Evolutionary conservation across 2,329 filamentous ascomycete species (phyloP).

Genomic region (Talaromyces sp.): DNA sequence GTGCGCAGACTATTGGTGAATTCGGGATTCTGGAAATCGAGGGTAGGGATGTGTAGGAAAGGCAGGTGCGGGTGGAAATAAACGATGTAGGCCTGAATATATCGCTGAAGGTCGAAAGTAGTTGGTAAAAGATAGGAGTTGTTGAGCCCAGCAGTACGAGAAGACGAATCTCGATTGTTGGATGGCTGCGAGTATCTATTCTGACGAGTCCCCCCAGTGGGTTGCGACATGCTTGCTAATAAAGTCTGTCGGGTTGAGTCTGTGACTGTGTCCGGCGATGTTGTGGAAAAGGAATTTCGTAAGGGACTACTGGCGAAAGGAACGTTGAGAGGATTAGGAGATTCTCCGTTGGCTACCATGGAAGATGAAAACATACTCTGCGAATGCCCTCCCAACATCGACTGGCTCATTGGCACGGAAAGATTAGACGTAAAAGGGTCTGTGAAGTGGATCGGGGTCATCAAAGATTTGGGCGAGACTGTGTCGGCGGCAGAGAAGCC

Average conservation of each 20-base stretch:
- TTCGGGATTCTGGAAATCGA: conserved; percentile 79
- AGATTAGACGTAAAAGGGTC: conserved; percentile 75
- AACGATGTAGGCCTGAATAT: conserved; percentile 81
- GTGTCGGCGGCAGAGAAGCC: conserved; percentile 60
- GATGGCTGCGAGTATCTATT: conserved; percentile 58
- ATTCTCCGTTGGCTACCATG: conserved; percentile 39
- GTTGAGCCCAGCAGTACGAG: conserved; percentile 33
- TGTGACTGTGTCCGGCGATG: conserved; percentile 62
- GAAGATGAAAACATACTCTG: conserved; percentile 48
- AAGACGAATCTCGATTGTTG: conserved; percentile 36
- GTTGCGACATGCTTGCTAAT: conserved; percentile 58
- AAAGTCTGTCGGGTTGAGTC: conserved; percentile 58
- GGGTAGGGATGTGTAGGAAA: conserved; percentile 86
- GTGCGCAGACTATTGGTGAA: conserved; percentile 58
- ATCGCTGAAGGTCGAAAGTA: conserved; percentile 82
- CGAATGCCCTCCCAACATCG: conserved; percentile 61
- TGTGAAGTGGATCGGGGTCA: conserved; percentile 62
- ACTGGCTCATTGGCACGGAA: conserved; percentile 69
- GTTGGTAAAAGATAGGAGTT: conserved; percentile 61
- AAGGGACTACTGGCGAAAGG: conserved; percentile 57
- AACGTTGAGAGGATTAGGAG: conserved; percentile 44
- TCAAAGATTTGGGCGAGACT: conserved; percentile 70
- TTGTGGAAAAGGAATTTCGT: conserved; percentile 57
- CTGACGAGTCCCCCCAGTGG: conserved; percentile 49
- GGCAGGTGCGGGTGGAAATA: conserved; percentile 93